A percentile compares a stretch with the other conserved stretches of the same genome.
phyloP scores from a whole-genome alignment of 2,329 filamentous ascomycete species.

The Paecilomyces formosus region DNA sequence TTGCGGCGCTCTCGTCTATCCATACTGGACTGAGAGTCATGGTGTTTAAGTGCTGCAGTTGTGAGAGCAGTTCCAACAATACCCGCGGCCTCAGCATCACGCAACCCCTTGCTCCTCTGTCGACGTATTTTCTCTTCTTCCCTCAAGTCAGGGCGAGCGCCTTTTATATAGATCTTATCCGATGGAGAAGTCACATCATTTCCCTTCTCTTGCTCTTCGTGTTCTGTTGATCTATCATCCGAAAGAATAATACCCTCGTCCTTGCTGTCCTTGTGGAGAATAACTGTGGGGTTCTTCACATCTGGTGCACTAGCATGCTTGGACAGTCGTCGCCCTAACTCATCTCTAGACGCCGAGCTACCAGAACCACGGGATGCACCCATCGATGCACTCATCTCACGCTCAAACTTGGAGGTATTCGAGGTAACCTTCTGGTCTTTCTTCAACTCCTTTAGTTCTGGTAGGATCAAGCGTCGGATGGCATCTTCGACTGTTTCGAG shows the following conservation, averaged over 20 bases:
- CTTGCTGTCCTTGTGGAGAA: constrained; percentile 51
- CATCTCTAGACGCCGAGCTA: constrained; percentile 50
- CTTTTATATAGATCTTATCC: constrained; percentile 37
- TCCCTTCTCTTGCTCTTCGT: constrained; percentile 47
- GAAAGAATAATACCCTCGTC: constrained; percentile 53
- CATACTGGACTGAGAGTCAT: constrained; percentile 56
- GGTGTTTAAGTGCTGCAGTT: constrained; percentile 55
- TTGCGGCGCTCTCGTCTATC: constrained; percentile 36
- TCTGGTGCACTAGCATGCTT: constrained; percentile 57
- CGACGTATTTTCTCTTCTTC: constrained; percentile 47
- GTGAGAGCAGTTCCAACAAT: constrained; percentile 53
- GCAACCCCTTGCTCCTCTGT: constrained; percentile 48
- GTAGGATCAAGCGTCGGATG: constrained; percentile 80
- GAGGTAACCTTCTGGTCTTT: constrained; percentile 76
- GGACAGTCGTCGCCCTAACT: constrained; percentile 47
- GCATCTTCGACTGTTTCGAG: constrained; percentile 90
- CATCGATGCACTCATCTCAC: constrained; percentile 55
- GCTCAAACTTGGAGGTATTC: constrained; percentile 61
- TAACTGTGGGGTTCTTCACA: constrained; percentile 54
- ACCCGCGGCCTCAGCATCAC: constrained; percentile 50
- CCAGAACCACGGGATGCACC: constrained; percentile 54
- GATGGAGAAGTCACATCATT: constrained; percentile 37
- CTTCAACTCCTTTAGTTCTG: constrained; percentile 85
- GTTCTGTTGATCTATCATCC: constrained; percentile 43
- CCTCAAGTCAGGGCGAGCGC: constrained; percentile 40